phyloP scores from a whole-genome alignment of 2,329 filamentous ascomycete genomes.

The Calonectria honghensis region DNA sequence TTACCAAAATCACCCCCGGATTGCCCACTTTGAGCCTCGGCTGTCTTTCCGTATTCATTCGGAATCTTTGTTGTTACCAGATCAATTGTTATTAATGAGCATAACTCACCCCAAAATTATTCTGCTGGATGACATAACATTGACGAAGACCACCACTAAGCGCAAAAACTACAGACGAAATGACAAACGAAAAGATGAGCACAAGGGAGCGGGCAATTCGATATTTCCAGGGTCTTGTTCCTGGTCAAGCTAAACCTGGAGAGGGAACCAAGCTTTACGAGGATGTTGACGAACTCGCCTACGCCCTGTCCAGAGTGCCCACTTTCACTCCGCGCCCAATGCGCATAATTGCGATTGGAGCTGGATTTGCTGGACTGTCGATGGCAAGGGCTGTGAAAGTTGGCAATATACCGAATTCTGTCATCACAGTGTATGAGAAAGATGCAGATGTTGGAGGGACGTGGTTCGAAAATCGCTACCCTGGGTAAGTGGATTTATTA shows the following conservation, averaged over 20 bases:
- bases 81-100: no score
- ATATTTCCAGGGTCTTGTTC: background rate
- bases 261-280: background rate
- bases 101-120: no score
- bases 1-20: no score
- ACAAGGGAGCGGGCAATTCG: background rate
- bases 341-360: background rate
- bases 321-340: background rate
- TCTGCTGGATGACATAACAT: no score
- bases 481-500: background rate
- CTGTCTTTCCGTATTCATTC: no score
- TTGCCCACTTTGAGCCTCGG: no score
- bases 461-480: background rate
- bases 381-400: background rate
- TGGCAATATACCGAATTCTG: background rate
- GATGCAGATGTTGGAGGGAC: background rate
- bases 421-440: background rate
- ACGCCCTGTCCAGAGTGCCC: background rate
- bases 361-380: background rate
- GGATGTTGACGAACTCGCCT: background rate
- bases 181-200: background rate
- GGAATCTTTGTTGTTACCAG: no score
- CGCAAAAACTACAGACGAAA: background rate
- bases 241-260: background rate
- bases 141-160: no score